phyloP scores from a whole-genome alignment of 352 stramenopile species.

The Globisporangium perplexum region DNA sequence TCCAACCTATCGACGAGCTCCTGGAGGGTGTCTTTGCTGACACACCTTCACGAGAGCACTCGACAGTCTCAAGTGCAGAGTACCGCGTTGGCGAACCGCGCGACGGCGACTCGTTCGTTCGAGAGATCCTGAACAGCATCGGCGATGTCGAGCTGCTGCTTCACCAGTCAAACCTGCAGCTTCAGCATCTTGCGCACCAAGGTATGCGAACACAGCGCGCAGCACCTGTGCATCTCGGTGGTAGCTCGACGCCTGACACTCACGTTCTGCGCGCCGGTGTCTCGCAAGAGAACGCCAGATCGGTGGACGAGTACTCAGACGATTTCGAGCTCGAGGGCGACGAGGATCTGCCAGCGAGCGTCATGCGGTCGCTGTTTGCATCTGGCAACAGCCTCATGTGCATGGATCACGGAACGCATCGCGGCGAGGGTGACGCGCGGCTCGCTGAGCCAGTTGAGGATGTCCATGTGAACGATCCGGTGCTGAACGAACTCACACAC shows the following conservation, averaged over 20 bases:
- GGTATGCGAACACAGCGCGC: not conserved
- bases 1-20: not conserved
- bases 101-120: constrained; percentile 40
- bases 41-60: not conserved
- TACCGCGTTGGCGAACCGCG: constrained; percentile 12
- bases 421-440: not conserved
- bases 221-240: not conserved
- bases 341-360: not conserved
- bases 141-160: constrained; percentile 52
- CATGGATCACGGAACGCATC: not conserved
- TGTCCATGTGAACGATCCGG: constrained; percentile 32
- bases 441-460: constrained; percentile 11
- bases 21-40: not conserved
- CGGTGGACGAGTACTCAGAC: constrained; percentile 12
- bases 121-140: constrained; percentile 56
- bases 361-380: constrained; percentile 10
- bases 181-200: not conserved
- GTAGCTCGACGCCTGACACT: not conserved
- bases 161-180: constrained; percentile 21
- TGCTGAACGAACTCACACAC: constrained; percentile 52
- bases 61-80: not conserved
- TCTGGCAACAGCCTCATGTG: not conserved
- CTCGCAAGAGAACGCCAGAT: not conserved
- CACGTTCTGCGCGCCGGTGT: not conserved
- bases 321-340: constrained; percentile 8